A percentile compares a stretch with the other conserved stretches of the same genome.
These are phyloP conservation scores for Fraxinus albicans DNA, from an alignment of 305 asterid genomes.

Conservation along the genomic window DNA sequence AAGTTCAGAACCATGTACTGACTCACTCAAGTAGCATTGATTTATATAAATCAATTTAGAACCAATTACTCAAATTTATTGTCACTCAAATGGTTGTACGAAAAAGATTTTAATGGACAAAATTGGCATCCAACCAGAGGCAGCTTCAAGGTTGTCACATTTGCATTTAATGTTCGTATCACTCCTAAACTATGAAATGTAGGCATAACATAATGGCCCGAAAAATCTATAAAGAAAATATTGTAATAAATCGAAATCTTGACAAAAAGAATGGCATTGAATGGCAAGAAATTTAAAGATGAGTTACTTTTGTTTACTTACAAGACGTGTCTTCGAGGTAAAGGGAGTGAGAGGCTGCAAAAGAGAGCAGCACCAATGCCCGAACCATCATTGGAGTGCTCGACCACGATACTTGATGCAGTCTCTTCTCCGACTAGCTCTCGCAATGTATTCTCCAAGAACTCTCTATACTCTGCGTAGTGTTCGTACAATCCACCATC, in stretches of 20 bases:
- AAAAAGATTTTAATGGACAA: not conserved
- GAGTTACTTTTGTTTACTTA: not conserved
- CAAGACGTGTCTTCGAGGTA: conserved; percentile 34
- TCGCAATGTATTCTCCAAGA: conserved; percentile 59
- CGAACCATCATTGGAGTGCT: conserved; percentile 81
- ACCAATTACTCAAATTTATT: not conserved
- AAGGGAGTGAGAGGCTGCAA: conserved; percentile 75
- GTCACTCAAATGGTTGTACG: not conserved
- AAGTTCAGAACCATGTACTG: not conserved
- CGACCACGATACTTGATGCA: conserved; percentile 41
- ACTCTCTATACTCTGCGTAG: conserved; percentile 65
- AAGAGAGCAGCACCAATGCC: conserved; percentile 86
- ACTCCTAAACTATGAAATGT: not conserved
- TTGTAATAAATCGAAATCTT: no score
- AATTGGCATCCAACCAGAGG: not conserved
- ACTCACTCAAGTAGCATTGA: not conserved
- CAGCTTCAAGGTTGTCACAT: not conserved
- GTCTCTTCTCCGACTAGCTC: conserved; percentile 57
- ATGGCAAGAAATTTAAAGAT: not conserved
- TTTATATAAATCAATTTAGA: no score
- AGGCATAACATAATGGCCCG: not conserved
- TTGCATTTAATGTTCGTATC: not conserved
- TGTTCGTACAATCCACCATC: conserved; percentile 87
- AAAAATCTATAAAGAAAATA: not conserved
- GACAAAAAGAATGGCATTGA: not conserved